phyloP scores from a whole-genome alignment of 208 protist species.

The Acanthamoeba royreba region DNA sequence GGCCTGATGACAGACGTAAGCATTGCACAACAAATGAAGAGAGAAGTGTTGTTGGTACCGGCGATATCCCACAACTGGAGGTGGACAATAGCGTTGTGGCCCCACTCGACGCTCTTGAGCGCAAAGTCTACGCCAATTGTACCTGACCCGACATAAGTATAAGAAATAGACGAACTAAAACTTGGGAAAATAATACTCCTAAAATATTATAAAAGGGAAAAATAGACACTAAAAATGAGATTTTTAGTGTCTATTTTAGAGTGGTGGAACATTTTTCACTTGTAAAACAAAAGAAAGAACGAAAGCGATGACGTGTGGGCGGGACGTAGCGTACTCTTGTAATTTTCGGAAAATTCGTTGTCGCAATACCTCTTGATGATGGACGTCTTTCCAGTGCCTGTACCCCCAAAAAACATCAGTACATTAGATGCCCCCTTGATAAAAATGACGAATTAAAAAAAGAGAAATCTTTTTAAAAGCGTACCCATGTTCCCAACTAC shows the following conservation, averaged over 20 bases:
- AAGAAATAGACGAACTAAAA: too few relatives aligned
- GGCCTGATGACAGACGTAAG: conserved; percentile 52
- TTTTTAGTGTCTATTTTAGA: too few relatives aligned
- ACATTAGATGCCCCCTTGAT: neutral
- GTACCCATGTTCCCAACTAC: conserved; percentile 75
- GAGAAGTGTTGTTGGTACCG: too few relatives aligned
- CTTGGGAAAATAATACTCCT: too few relatives aligned
- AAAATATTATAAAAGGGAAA: too few relatives aligned
- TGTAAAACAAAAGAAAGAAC: neutral
- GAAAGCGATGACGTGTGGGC: too few relatives aligned
- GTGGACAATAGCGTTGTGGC: conserved; percentile 66
- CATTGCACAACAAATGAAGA: too few relatives aligned
- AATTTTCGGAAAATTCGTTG: conserved; percentile 46
- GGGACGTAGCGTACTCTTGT: neutral
- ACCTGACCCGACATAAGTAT: too few relatives aligned
- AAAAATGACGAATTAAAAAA: neutral
- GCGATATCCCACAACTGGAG: conserved; percentile 69
- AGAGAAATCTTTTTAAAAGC: neutral
- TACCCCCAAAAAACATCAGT: neutral
- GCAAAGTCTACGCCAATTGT: conserved; percentile 80
- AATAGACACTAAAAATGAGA: too few relatives aligned
- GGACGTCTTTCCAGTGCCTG: conserved; percentile 79
- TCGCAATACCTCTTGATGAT: conserved; percentile 63
- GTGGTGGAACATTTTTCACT: too few relatives aligned
- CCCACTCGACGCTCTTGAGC: conserved; percentile 75